Percentiles rank a stretch among this genome's conserved stretches.
These are phyloP conservation scores for Earliella scabrosa DNA, from an alignment of 1,284 basidiomycete species.

Conservation along the genomic window DNA sequence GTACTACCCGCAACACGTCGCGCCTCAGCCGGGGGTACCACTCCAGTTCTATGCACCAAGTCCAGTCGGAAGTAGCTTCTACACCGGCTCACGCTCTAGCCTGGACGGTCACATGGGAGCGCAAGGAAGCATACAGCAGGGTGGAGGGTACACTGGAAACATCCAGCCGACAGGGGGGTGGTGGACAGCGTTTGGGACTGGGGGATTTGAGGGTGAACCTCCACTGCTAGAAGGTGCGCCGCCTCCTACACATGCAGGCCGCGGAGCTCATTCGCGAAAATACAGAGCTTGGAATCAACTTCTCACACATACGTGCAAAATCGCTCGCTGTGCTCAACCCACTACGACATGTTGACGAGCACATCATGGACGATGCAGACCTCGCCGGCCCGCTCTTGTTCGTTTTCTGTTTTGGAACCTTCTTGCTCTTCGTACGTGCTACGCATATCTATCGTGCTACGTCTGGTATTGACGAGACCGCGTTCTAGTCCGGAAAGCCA, in stretches of 20 bases:
- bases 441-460: too few species aligned
- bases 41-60: constrained; percentile 75
- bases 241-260: too few species aligned
- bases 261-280: not conserved
- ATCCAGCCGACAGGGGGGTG: constrained; percentile 77
- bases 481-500: constrained; percentile 97
- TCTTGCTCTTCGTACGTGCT: constrained; percentile 82
- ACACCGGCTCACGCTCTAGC: constrained; percentile 71
- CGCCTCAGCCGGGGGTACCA: constrained; percentile 54
- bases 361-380: constrained; percentile 99
- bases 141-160: constrained; percentile 64
- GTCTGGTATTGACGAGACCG: too few species aligned
- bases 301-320: constrained; percentile 93
- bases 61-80: constrained; percentile 60
- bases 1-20: constrained; percentile 54
- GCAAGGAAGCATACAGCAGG: constrained; percentile 57
- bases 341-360: constrained; percentile 83
- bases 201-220: constrained; percentile 94
- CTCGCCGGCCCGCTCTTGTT: constrained; percentile 96
- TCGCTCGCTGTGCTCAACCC: constrained; percentile 96
- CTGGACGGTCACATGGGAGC: constrained; percentile 70
- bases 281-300: constrained; percentile 97
- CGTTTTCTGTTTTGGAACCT: constrained; percentile 92
- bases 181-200: constrained; percentile 96
- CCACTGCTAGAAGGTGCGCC: constrained; percentile 86